Conservation (phyloP, 495 filamentous ascomycete genomes). For the Staphylotrichum tortipilum region DNA sequence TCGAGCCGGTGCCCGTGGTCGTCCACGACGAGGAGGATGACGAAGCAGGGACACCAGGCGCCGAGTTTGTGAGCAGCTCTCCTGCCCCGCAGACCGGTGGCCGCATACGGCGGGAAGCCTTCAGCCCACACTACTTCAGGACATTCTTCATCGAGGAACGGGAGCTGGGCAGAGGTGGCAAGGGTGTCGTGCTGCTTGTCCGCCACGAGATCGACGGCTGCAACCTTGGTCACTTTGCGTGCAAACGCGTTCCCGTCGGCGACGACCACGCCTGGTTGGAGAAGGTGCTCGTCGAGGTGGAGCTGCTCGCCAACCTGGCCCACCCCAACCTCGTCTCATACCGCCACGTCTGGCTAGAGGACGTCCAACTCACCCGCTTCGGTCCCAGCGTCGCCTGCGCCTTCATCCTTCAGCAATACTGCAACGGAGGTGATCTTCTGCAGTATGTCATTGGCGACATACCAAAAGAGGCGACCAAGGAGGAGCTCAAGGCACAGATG, state of each 20-base stretch:
- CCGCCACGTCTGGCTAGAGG: constrained; percentile 93
- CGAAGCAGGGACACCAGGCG: constrained; percentile 24
- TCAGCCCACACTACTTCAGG: constrained; percentile 85
- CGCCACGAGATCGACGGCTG: constrained; percentile 84
- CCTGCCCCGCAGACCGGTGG: constrained; percentile 40
- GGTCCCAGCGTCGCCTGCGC: constrained; percentile 89
- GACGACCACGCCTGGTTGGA: constrained; percentile 93
- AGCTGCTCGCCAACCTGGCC: constrained; percentile 79
- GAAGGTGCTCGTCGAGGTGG: constrained; percentile 86
- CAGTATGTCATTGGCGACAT: constrained; percentile 71
- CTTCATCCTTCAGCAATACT: constrained; percentile 96
- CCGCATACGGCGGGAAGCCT: constrained; percentile 75
- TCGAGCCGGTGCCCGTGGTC: constrained; percentile 31
- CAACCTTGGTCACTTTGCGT: constrained; percentile 79
- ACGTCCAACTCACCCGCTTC: constrained; percentile 72
- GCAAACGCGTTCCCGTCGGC: constrained; percentile 92
- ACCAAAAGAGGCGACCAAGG: constrained; percentile 52
- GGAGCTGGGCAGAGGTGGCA: constrained; percentile 81
- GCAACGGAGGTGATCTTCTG: constrained; percentile 88
- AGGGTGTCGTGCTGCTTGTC: constrained; percentile 88
- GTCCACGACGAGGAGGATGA: constrained; percentile 19
- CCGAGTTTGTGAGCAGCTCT: constrained; percentile 48
- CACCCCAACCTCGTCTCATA: constrained; percentile 97
- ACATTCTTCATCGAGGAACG: constrained; percentile 83
- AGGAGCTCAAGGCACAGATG: constrained; percentile 79